Percentiles rank a stretch among this genome's conserved stretches.
Conservation (phyloP, 2,329 filamentous ascomycete genomes). For the Chrysoporthe puriensis region DNA sequence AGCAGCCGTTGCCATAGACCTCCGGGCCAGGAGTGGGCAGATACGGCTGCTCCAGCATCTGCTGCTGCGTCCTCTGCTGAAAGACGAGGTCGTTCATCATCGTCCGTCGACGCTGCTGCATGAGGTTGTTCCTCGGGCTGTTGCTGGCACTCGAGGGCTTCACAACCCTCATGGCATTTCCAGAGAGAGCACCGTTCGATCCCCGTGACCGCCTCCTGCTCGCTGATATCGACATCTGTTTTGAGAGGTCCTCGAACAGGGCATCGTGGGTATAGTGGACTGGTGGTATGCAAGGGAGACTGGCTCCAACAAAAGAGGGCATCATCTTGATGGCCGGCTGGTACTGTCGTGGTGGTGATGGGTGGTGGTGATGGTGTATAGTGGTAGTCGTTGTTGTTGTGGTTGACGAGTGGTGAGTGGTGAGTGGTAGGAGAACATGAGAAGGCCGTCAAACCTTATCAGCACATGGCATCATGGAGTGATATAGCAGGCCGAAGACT, state of each 20-base stretch:
- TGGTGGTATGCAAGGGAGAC: slow-evolving; percentile 37
- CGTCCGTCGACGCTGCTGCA: slow-evolving; percentile 58
- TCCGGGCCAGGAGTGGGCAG: slow-evolving; percentile 41
- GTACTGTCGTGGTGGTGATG: slow-evolving; percentile 2
- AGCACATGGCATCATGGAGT: slow-evolving; percentile 28
- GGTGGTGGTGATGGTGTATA: slow-evolving; percentile 6
- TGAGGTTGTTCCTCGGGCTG: slow-evolving; percentile 62
- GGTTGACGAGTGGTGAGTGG: neutral
- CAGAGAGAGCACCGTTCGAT: slow-evolving; percentile 54
- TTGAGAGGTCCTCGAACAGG: slow-evolving; percentile 55
- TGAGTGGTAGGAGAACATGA: slow-evolving; percentile 9
- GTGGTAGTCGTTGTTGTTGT: slow-evolving; percentile 13
- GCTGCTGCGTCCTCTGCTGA: slow-evolving; percentile 52
- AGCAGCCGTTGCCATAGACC: slow-evolving; percentile 38
- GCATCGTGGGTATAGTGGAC: slow-evolving; percentile 45
- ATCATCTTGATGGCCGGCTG: slow-evolving; percentile 31
- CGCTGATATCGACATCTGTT: slow-evolving; percentile 54
- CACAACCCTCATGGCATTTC: slow-evolving; percentile 59
- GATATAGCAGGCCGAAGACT: slow-evolving; percentile 26
- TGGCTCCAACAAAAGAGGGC: slow-evolving; percentile 41
- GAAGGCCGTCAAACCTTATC: slow-evolving; percentile 23
- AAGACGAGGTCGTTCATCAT: slow-evolving; percentile 55
- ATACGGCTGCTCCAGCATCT: slow-evolving; percentile 49
- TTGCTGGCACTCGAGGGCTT: slow-evolving; percentile 72
- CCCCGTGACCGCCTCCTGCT: slow-evolving; percentile 53